Conservation (phyloP, 202 grass and related monocot species). For the Brachypodium distachyon region DNA sequence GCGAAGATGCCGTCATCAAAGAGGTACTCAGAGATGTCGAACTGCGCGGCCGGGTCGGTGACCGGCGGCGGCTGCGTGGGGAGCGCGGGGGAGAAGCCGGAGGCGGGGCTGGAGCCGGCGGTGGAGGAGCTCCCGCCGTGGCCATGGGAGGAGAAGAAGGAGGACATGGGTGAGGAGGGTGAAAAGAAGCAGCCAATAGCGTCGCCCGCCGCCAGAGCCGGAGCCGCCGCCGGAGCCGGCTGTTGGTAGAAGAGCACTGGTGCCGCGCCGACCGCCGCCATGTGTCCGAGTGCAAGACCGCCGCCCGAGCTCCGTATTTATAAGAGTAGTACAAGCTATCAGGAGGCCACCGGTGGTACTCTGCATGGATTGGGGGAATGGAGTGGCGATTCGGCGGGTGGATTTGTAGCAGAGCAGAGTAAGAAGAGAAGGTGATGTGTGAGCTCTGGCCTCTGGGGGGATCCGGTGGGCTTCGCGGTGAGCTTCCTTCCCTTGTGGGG, state of each 20-base stretch:
- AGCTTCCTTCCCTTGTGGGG: slow-evolving; percentile 42
- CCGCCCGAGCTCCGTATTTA: slow-evolving; percentile 36
- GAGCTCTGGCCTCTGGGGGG: neutral
- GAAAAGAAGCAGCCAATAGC: neutral
- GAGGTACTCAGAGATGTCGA: slow-evolving; percentile 76
- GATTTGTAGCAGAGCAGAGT: slow-evolving; percentile 26
- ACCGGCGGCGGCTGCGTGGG: neutral
- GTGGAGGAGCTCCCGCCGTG: slow-evolving; percentile 26
- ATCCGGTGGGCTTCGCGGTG: slow-evolving; percentile 34
- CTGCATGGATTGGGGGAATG: slow-evolving; percentile 20
- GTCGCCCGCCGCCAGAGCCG: too few species aligned
- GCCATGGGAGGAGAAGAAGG: slow-evolving; percentile 28
- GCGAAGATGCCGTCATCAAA: slow-evolving; percentile 27
- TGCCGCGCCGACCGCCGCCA: slow-evolving; percentile 49
- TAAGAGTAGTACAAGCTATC: too few species aligned
- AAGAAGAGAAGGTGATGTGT: neutral
- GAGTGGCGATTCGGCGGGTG: neutral
- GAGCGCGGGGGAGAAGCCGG: slow-evolving; percentile 36
- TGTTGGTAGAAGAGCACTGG: slow-evolving; percentile 44
- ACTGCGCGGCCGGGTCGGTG: neutral
- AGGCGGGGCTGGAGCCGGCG: slow-evolving; percentile 23
- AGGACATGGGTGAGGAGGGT: slow-evolving; percentile 35
- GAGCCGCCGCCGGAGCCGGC: too few species aligned
- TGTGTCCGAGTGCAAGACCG: slow-evolving; percentile 22
- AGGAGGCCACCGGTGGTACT: too few species aligned